A percentile compares a stretch with the other conserved stretches of the same genome.
Evolutionary conservation across 345 rosid genomes (phyloP).

Genomic region (Rhodamnia argentea): DNA sequence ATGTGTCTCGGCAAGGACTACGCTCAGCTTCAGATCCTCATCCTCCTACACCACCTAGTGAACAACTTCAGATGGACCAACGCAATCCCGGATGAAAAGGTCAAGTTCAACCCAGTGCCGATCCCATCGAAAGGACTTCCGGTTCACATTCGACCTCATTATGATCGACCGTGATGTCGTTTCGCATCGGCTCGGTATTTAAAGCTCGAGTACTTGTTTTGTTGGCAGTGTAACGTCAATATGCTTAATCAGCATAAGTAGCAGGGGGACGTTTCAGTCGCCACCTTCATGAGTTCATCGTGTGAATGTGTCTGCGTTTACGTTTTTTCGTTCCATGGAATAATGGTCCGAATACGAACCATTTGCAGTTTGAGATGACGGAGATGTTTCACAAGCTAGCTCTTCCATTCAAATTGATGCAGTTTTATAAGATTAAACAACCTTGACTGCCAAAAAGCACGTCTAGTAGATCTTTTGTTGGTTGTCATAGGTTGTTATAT

Average conservation of each 20-base stretch:
- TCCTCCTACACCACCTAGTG: conserved; percentile 14
- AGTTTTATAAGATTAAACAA: background rate
- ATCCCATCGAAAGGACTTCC: conserved; percentile 10
- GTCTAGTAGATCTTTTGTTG: too few relatives aligned
- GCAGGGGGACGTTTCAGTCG: too few relatives aligned
- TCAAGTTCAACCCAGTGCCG: conserved; percentile 4
- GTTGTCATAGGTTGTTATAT: too few relatives aligned
- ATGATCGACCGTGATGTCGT: background rate
- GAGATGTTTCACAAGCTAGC: background rate
- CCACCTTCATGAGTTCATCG: too few relatives aligned
- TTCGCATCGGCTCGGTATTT: background rate
- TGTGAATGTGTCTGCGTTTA: too few relatives aligned
- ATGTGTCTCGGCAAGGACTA: conserved; percentile 14
- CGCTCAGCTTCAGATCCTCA: conserved; percentile 4
- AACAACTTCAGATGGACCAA: conserved; percentile 14
- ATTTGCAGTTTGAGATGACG: background rate
- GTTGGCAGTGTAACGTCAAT: background rate
- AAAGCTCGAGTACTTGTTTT: background rate
- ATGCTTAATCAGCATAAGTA: background rate
- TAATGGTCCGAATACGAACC: background rate
- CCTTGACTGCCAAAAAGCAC: too few relatives aligned
- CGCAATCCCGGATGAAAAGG: background rate
- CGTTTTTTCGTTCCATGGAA: too few relatives aligned
- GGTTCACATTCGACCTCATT: background rate
- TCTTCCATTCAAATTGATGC: background rate